Conservation (phyloP, 345 rosid genomes). For the Cardamine chenopodiifolia region DNA sequence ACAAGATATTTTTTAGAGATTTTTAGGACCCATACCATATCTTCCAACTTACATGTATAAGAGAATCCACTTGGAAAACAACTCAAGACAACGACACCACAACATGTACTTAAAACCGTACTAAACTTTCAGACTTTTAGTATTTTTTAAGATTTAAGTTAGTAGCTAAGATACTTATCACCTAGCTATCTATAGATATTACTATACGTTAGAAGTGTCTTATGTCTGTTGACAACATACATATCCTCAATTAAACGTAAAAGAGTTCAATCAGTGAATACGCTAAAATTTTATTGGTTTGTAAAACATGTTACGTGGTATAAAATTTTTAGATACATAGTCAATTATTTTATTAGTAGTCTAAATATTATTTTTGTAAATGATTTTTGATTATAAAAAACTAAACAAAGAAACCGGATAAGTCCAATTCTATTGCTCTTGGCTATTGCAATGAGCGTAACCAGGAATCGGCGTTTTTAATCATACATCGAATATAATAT, state of each 20-base stretch:
- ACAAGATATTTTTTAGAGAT: constrained; percentile 25
- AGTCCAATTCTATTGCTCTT: background rate
- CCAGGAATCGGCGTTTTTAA: background rate
- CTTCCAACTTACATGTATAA: background rate
- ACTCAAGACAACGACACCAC: constrained; percentile 12
- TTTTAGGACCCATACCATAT: constrained; percentile 28
- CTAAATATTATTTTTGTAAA: no score
- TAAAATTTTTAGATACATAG: background rate
- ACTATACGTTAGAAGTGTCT: background rate
- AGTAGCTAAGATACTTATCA: background rate
- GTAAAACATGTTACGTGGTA: background rate
- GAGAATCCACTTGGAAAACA: constrained; percentile 31
- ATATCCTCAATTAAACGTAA: background rate
- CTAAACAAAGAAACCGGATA: background rate
- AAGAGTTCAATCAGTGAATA: background rate
- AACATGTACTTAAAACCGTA: constrained; percentile 29
- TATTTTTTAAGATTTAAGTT: background rate
- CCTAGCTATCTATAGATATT: no score
- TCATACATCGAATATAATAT: background rate
- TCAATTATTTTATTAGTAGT: no score
- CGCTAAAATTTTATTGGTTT: background rate
- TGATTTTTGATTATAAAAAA: background rate
- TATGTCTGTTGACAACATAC: background rate
- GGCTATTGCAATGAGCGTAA: background rate
- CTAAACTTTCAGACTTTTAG: constrained; percentile 10